Evolutionary conservation across 1,284 basidiomycete species (phyloP), one percentile per base, ranked within the genome.

Genomic region (Anthracocystis panici-leucophaei): DNA sequence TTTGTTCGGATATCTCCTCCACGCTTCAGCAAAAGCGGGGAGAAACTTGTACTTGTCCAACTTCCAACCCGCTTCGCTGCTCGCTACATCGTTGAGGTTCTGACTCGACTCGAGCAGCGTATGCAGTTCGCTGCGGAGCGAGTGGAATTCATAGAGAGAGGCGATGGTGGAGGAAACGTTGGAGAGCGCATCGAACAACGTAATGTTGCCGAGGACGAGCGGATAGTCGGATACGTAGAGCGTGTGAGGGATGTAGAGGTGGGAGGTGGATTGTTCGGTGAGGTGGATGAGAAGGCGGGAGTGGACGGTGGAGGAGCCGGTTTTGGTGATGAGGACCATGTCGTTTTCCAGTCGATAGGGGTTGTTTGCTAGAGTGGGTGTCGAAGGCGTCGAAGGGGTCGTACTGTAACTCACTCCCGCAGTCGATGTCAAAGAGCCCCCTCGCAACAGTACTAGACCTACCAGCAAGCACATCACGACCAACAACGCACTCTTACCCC

Each of bases 21-120:
- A 75, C 12, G 72, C 70, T 29, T 77, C 67, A 1, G 54, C 70
- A 23, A 77, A 45, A 25, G 67, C 60, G 5, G 78, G 78, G 5
- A 79, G 42, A 23, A 79, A 79, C 52, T 79, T 78, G 65, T 72
- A 79, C 49, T 75, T 79, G 56, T 73, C 69, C 44, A 79, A 46
- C 42, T 71, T 71, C 74, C 74, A 76, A 6, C 74, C 74, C 3
- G 44, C 65, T 25, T 76, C 68, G 42, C 62, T 52, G 16, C 57
- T 46, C 14, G 25, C 20, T 40, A 52, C 59, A 10, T 42, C 25
- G 12, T 42, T 48, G n/a, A 72, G 27, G 20, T 68, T 44, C 53
- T 76, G 74, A 45, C 65, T 54, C 12, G 14, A 16, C 6, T 49
- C 25, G 4, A 65, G 11, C 20, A 72, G 35, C 2, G 51, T 41